Evolutionary conservation across 2,329 filamentous ascomycete species (phyloP).

Genomic region (Fusarium sp.): DNA sequence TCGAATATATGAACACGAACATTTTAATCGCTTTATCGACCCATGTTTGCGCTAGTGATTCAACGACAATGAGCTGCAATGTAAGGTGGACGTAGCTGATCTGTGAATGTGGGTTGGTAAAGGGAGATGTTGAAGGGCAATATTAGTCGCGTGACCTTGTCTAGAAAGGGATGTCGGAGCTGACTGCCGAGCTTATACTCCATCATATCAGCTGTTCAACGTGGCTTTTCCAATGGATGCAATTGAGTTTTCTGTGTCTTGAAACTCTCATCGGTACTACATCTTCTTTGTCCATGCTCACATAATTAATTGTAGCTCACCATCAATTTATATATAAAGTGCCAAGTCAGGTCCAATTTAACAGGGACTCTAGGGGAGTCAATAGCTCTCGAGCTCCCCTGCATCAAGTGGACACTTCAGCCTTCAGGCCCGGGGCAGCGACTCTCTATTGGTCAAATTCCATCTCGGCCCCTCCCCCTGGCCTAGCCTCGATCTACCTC

Average conservation of each 20-base stretch:
- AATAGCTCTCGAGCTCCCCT: conserved; percentile 26
- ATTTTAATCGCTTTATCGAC: neutral
- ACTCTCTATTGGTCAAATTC: conserved; percentile 9
- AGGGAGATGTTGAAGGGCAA: neutral
- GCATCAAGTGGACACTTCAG: conserved; percentile 16
- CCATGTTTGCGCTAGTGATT: neutral
- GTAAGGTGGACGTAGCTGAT: neutral
- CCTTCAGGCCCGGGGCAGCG: neutral
- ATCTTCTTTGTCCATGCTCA: neutral
- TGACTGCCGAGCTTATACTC: neutral
- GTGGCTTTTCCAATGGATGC: neutral
- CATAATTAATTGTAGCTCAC: neutral
- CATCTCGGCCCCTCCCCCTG: conserved; percentile 16
- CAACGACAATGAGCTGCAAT: neutral
- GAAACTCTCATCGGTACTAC: neutral
- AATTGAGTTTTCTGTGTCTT: neutral
- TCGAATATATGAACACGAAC: conserved; percentile 9
- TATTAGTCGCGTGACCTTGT: neutral
- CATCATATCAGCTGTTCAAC: neutral
- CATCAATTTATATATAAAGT: neutral
- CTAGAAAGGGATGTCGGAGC: neutral
- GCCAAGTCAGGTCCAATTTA: neutral
- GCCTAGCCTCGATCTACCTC: conserved; percentile 11
- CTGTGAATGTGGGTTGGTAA: neutral
- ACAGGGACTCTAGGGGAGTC: conserved; percentile 3